Conservation (phyloP, 2,329 filamentous ascomycete genomes). For the Hypoxylon sp. region DNA sequence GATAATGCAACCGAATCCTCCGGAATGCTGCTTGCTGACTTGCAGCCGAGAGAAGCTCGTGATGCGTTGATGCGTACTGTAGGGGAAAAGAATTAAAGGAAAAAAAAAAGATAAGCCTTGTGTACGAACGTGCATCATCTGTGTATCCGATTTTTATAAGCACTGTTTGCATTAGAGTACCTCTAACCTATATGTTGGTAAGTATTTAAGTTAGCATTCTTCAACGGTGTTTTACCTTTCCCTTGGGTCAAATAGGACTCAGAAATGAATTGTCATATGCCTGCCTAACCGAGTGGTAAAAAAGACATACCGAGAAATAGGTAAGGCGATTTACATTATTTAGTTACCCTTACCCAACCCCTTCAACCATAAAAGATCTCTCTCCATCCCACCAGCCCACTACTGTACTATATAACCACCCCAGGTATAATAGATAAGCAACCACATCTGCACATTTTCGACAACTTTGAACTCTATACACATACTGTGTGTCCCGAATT, state of each 20-base stretch:
- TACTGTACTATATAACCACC: constrained; percentile 9
- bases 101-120: constrained; percentile 4
- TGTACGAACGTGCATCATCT: constrained; percentile 17
- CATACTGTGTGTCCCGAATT: not conserved
- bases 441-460: constrained; percentile 1
- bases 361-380: not conserved
- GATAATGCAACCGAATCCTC: constrained; percentile 44
- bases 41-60: constrained; percentile 39
- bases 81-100: constrained; percentile 7
- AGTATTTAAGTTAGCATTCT: not conserved
- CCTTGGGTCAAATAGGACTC: not conserved
- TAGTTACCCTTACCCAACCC: constrained; percentile 2
- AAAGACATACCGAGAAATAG: not conserved
- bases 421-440: constrained; percentile 22
- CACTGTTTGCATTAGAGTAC: not conserved
- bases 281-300: not conserved
- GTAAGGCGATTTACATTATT: not conserved
- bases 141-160: constrained; percentile 6
- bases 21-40: constrained; percentile 41
- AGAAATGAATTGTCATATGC: not conserved
- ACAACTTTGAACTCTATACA: constrained; percentile 5
- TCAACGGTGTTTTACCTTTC: not conserved
- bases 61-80: constrained; percentile 26
- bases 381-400: constrained; percentile 4
- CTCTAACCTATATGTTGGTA: not conserved